Evolutionary conservation across 2,329 filamentous ascomycete genomes (phyloP), one percentile per base, ranked within the genome.

Genomic region (Aspergillus intermedius): DNA sequence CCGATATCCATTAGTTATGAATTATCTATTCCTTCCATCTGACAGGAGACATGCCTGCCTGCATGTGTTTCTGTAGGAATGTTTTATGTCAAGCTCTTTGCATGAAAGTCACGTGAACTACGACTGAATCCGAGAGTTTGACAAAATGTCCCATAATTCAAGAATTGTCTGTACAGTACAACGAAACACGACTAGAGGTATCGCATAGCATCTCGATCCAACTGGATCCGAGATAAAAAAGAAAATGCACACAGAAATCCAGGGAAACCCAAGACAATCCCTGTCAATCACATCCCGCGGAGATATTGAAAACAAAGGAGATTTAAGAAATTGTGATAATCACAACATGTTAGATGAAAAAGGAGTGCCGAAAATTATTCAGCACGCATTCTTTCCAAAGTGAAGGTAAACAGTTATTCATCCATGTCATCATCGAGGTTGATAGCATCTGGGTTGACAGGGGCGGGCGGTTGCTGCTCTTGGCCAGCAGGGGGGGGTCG

Each of bases 401-500:
- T 10, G 25, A 30, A 30, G 3, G 9, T 12, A 12, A 12, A 30
- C 8, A 12, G 3, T 30, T 12, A 30, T 30, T 30, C 35, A 28
- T 43, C 41, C 41, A 43, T 43, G 25, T 43, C 41, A 43, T 43
- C 41, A n/a, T 73, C 70, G 70, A 87, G 83, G 67, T 93, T 87
- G 65, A 95, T 93, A 21, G 87, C 88, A 63, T 95, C 90, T 2
- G 90, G 89, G 63, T 95, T 95, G 5, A 79, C 76, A 10, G 81
- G 71, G 17, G 76, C 72, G 15, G 66, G 37, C 67, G 63, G 49
- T 8, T 53, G 50, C 15, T 55, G 53, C 47, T 56, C 54, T 55
- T 65, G 54, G 32, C 45, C 57, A 10, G 66, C 64, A n/a, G 71
- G 60, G 34, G 69, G 62, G 30, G 69, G 61, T 8, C 73, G 70